Evolutionary conservation across 345 rosid species (phyloP), one percentile per base, ranked within the genome.

Genomic region (thale cress (Arabidopsis thaliana)): DNA sequence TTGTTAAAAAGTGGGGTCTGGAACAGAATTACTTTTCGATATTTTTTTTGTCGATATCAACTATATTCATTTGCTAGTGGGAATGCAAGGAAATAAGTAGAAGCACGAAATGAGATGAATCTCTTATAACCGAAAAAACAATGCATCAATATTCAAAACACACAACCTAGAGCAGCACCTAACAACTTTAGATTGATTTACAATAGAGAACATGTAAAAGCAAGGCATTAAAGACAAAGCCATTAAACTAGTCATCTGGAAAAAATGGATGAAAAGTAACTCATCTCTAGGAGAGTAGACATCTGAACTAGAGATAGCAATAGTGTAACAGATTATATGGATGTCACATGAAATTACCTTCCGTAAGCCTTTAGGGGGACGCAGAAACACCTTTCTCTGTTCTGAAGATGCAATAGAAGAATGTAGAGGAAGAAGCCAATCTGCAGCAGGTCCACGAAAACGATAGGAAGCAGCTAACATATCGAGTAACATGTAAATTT

Each of bases 401-500:
- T 88, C 93, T 45, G 73, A 70, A 42, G 98, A 82, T 64, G 93
- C 86, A 67, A 91, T 64, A 48, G 97, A 89, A 49, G 98, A 93
- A 88, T 93, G 98, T 74, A 91, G 77, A 63, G 97, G 96, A 74
- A 91, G 87, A 75, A 91, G 81, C 98, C 97, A 93, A 71, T 93
- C 90, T 33, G 85, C 83, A 59, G 92, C 82, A 71, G 83, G 79
- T 59, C 97, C 98, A 76, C 96, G 87, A 84, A 91, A 93, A 48
- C 83, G 93, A 80, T 88, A 87, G 67, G 96, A 85, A 76, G 88
- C 93, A 77, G 82, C 83, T 80, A 93, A 75, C 65, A 85, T 88
- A 83, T 91, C 96, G 28, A 83, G 82, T 76, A 93, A 74, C 79
- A 65, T 76, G 65, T 91, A 62, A 78, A 91, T 93, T 84, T 93